Conservation (phyloP, 2,329 filamentous ascomycete species). For the Botrytis tulipae region DNA sequence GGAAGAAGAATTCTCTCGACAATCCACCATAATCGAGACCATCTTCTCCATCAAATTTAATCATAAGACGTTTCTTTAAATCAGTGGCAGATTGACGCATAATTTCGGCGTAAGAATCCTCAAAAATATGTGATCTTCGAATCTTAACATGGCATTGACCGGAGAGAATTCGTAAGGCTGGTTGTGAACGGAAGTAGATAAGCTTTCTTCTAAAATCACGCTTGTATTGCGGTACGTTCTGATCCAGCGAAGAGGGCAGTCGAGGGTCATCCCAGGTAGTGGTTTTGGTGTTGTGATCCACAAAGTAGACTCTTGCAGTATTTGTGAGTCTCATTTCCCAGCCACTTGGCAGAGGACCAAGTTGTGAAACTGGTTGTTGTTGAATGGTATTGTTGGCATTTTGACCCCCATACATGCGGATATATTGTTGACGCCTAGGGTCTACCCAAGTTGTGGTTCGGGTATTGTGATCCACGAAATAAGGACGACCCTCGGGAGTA, state of each 20-base stretch:
- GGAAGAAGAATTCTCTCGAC: conserved; percentile 98
- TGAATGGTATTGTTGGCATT: conserved; percentile 88
- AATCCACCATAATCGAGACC: conserved; percentile 97
- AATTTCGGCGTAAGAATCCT: conserved; percentile 98
- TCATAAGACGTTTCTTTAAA: conserved; percentile 97
- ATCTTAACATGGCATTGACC: conserved; percentile 99
- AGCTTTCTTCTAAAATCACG: conserved; percentile 96
- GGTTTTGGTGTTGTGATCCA: conserved; percentile 99
- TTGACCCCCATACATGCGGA: conserved; percentile 91
- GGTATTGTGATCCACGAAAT: conserved; percentile 98
- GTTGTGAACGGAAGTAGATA: conserved; percentile 98
- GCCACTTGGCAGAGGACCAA: conserved; percentile 90
- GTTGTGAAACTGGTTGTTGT: conserved; percentile 94
- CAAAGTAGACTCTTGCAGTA: conserved; percentile 96
- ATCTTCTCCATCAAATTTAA: conserved; percentile 98
- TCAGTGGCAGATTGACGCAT: conserved; percentile 94
- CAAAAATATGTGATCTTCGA: conserved; percentile 92
- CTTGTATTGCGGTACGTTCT: conserved; percentile 99
- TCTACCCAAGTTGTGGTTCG: conserved; percentile 98
- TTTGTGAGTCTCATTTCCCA: conserved; percentile 99
- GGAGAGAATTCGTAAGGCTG: conserved; percentile 89
- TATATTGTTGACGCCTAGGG: conserved; percentile 94
- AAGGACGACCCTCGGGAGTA: conserved; percentile 90
- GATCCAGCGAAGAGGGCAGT: conserved; percentile 90
- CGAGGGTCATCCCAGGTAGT: conserved; percentile 98